These are phyloP conservation scores for Coemansia aciculifera DNA, from an alignment of 192 early-diverging fungal genomes.

Conservation along the genomic window DNA sequence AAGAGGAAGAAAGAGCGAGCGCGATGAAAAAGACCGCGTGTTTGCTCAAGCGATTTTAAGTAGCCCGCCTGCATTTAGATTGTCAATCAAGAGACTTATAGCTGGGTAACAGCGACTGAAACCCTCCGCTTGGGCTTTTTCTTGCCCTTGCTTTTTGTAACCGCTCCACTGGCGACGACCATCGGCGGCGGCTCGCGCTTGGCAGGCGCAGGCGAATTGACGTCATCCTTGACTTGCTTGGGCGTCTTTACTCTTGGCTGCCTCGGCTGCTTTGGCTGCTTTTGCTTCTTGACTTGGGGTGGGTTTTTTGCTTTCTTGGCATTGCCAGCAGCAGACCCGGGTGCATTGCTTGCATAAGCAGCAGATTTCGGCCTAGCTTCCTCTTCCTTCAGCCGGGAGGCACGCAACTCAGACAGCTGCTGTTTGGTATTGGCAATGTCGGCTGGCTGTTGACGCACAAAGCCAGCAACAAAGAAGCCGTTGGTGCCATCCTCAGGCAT, in stretches of 20 bases:
- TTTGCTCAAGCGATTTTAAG: too few relatives aligned
- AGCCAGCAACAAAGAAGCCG: conserved; percentile 97
- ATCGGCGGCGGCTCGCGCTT: conserved; percentile 2
- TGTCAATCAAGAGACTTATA: background rate
- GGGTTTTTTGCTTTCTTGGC: conserved; percentile 1
- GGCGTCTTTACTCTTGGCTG: background rate
- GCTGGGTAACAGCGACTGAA: conserved; percentile 16
- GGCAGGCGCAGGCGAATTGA: background rate
- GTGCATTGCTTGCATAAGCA: background rate
- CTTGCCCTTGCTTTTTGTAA: conserved; percentile 20
- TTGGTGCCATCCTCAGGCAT: conserved; percentile 83
- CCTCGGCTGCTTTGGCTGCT: conserved; percentile 6
- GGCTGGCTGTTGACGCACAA: conserved; percentile 56
- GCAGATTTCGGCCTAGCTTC: background rate
- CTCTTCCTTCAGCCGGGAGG: background rate
- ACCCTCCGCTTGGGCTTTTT: conserved; percentile 27
- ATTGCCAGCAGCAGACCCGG: background rate
- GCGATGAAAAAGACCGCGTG: too few relatives aligned
- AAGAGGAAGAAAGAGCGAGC: too few relatives aligned
- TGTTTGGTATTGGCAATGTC: conserved; percentile 15
- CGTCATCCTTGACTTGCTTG: conserved; percentile 1
- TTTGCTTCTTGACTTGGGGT: background rate
- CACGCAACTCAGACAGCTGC: conserved; percentile 14
- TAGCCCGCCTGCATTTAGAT: too few relatives aligned
- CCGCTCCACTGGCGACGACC: conserved; percentile 6